A percentile compares a stretch with the other conserved stretches of the same genome.
These are phyloP conservation scores for Retiboletus flavoniger DNA, from an alignment of 1,284 basidiomycete genomes.

Conservation along the genomic window DNA sequence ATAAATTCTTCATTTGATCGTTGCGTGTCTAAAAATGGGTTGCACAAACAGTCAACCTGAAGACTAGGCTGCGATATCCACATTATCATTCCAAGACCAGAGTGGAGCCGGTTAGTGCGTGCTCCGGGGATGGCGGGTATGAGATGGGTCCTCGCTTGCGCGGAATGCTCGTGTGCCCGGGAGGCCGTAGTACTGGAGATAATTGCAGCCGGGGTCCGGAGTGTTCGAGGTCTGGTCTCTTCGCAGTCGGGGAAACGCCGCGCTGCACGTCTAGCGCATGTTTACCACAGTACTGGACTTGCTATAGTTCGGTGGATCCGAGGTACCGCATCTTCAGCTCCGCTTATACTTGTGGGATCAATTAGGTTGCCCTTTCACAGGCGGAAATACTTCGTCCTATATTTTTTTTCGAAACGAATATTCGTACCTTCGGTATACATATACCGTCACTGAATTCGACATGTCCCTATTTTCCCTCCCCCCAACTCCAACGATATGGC, in stretches of 20 bases:
- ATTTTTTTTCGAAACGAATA: conserved; percentile 15
- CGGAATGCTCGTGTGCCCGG: neutral
- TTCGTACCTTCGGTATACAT: conserved; percentile 16
- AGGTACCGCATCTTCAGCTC: conserved; percentile 10
- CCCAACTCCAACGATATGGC: conserved; percentile 12
- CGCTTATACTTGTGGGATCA: conserved; percentile 8
- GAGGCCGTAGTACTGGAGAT: neutral
- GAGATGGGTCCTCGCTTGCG: neutral
- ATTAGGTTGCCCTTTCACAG: conserved; percentile 19
- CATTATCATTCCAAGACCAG: neutral
- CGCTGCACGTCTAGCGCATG: neutral
- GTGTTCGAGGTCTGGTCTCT: conserved; percentile 11
- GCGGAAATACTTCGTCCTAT: conserved; percentile 5
- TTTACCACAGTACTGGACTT: neutral
- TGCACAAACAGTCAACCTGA: neutral
- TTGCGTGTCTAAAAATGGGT: neutral
- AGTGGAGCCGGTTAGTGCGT: neutral
- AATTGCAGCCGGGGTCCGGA: neutral
- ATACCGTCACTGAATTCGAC: conserved; percentile 13
- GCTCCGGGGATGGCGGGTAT: neutral
- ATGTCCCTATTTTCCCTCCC: conserved; percentile 8
- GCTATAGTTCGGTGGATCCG: neutral
- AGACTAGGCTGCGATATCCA: neutral
- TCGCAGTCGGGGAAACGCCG: conserved; percentile 17
- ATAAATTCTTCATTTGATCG: neutral